Percentiles rank a stretch among this genome's conserved stretches.
Evolutionary conservation across 2,329 filamentous ascomycete genomes (phyloP).

Genomic region (Aspergillus floridensis): DNA sequence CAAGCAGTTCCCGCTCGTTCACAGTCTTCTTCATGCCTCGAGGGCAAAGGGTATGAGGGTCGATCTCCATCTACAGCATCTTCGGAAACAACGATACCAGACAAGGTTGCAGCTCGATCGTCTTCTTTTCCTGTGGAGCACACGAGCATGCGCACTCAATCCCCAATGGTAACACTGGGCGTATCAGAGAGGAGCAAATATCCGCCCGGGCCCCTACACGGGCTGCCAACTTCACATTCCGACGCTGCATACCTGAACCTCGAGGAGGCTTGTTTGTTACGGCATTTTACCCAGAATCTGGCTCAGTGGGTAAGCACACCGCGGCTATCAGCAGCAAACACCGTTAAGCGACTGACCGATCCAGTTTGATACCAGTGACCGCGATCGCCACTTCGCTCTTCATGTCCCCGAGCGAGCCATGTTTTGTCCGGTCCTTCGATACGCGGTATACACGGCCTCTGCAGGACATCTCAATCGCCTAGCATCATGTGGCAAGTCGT

Average conservation of each 20-base stretch:
- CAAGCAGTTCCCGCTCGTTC: too few species aligned
- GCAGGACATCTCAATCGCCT: constrained; percentile 5
- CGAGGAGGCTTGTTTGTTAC: constrained; percentile 7
- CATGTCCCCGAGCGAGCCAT: constrained; percentile 6
- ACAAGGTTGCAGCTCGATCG: too few species aligned
- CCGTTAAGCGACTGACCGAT: neutral
- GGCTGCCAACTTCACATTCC: constrained; percentile 3
- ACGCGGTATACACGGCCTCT: constrained; percentile 8
- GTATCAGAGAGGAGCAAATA: neutral
- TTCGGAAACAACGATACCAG: too few species aligned
- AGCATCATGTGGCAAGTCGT: neutral
- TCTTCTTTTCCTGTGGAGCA: too few species aligned
- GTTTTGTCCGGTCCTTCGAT: constrained; percentile 6
- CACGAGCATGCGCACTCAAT: too few species aligned
- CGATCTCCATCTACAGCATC: too few species aligned
- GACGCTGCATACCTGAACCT: constrained; percentile 3
- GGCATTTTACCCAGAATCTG: constrained; percentile 7
- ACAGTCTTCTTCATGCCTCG: too few species aligned
- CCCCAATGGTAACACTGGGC: too few species aligned
- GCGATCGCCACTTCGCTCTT: constrained; percentile 8
- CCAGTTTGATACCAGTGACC: constrained; percentile 10
- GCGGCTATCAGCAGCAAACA: too few species aligned
- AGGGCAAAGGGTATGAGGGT: too few species aligned
- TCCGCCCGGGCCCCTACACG: neutral
- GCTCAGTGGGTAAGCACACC: neutral